Evolutionary conservation across 2,329 filamentous ascomycete species (phyloP).

Genomic region (Phyllosticta ampelicida): DNA sequence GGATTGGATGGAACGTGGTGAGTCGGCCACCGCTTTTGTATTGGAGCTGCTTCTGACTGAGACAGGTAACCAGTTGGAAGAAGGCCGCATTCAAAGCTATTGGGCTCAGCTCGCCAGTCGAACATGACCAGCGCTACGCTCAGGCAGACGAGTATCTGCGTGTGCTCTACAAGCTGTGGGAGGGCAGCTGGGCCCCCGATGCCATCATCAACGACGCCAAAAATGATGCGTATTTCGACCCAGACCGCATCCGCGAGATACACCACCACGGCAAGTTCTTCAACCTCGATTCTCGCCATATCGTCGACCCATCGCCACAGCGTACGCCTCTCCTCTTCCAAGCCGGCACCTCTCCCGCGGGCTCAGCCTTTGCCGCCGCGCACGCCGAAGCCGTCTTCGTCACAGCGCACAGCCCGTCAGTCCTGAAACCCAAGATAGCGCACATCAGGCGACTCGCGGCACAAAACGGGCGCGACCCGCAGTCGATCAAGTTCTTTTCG

Average conservation of each 20-base stretch:
- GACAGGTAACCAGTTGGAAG: conserved; percentile 43
- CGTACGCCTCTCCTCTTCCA: conserved; percentile 36
- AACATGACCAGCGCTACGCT: conserved; percentile 51
- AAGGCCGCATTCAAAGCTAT: conserved; percentile 54
- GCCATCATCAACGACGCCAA: conserved; percentile 44
- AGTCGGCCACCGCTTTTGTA: background rate
- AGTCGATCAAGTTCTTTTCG: conserved; percentile 43
- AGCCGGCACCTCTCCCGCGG: conserved; percentile 48
- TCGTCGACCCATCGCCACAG: conserved; percentile 31
- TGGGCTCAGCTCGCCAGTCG: conserved; percentile 45
- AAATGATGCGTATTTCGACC: conserved; percentile 47
- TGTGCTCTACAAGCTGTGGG: conserved; percentile 52
- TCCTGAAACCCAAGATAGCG: conserved; percentile 41
- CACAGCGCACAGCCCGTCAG: conserved; percentile 40
- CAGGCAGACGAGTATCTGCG: conserved; percentile 53
- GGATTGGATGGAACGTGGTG: conserved; percentile 58
- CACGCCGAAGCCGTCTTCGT: conserved; percentile 54
- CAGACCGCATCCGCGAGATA: conserved; percentile 49
- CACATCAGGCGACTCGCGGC: conserved; percentile 43
- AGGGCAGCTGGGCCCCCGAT: conserved; percentile 44
- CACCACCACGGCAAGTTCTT: conserved; percentile 50
- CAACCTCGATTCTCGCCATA: conserved; percentile 35
- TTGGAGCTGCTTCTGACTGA: background rate
- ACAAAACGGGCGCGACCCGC: conserved; percentile 44
- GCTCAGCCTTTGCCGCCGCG: conserved; percentile 44